Percentiles rank a stretch among this genome's conserved stretches.
Conservation (phyloP, 2,329 filamentous ascomycete genomes). For the Apiospora aurea region DNA sequence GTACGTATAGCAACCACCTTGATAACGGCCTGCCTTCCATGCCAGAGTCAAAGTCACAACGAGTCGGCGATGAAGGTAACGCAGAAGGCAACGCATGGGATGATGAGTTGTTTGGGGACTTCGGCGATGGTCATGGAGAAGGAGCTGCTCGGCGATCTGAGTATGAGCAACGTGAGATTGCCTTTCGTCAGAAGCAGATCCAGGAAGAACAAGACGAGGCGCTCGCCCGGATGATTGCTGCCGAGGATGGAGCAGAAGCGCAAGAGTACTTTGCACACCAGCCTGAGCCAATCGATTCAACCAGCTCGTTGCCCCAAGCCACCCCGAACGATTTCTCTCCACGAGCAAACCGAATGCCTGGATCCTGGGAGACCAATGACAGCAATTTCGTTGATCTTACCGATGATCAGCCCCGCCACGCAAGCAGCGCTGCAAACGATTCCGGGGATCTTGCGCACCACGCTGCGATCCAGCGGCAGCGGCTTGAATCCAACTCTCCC, state of each 20-base stretch:
- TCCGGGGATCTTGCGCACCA: background rate
- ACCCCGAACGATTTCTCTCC: background rate
- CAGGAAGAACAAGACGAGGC: constrained; percentile 29
- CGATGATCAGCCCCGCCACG: background rate
- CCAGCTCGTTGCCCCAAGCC: background rate
- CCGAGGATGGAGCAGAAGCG: background rate
- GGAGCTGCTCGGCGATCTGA: constrained; percentile 42
- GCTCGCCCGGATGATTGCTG: constrained; percentile 28
- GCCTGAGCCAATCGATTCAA: background rate
- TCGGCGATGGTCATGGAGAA: constrained; percentile 34
- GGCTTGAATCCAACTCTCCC: background rate
- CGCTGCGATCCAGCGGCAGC: background rate
- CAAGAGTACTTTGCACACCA: background rate
- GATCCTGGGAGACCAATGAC: constrained; percentile 3
- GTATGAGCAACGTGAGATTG: constrained; percentile 46
- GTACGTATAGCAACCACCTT: constrained; percentile 37
- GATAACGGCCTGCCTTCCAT: constrained; percentile 24
- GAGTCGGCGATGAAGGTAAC: constrained; percentile 32
- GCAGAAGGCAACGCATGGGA: constrained; percentile 39
- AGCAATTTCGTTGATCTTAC: background rate
- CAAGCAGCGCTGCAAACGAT: background rate
- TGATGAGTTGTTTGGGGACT: constrained; percentile 51
- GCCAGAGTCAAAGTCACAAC: constrained; percentile 42
- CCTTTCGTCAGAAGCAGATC: constrained; percentile 28
- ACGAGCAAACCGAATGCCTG: constrained; percentile 11